A percentile compares a stretch with the other conserved stretches of the same genome.
Evolutionary conservation across 345 rosid species (phyloP).

Genomic region (Hirschfeldia incana): DNA sequence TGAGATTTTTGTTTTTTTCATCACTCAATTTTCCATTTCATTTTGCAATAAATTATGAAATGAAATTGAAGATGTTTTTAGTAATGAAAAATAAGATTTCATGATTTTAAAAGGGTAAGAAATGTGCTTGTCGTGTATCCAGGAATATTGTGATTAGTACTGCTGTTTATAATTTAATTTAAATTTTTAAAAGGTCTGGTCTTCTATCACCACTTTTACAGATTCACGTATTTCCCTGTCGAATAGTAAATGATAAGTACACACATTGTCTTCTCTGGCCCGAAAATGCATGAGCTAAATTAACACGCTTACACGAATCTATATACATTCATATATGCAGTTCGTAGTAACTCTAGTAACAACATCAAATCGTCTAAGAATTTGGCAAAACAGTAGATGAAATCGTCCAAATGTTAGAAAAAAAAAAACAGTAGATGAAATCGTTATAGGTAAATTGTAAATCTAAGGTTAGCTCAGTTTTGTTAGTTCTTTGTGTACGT

Average conservation of each 20-base stretch:
- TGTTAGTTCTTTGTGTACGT: slow-evolving; percentile 12
- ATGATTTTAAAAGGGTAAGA: neutral
- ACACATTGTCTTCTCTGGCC: neutral
- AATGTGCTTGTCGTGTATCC: neutral
- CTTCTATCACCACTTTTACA: neutral
- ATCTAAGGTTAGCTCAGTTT: no score
- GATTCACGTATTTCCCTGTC: neutral
- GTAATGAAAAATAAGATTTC: neutral
- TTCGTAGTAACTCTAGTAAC: neutral
- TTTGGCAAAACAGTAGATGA: no score
- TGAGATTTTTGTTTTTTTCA: no score
- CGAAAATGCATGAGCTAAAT: neutral
- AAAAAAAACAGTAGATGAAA: no score
- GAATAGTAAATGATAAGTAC: neutral
- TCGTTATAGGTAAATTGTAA: no score
- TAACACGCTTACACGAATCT: neutral
- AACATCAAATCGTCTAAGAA: no score
- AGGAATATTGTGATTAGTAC: neutral
- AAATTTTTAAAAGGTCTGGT: neutral
- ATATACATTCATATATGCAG: neutral
- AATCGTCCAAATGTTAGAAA: no score
- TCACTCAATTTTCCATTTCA: no score
- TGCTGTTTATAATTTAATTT: neutral
- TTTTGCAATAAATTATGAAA: no score
- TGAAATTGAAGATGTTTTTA: neutral